Evolutionary conservation across 495 filamentous ascomycete genomes (phyloP).

Genomic region (Aspergillus mulundensis): DNA sequence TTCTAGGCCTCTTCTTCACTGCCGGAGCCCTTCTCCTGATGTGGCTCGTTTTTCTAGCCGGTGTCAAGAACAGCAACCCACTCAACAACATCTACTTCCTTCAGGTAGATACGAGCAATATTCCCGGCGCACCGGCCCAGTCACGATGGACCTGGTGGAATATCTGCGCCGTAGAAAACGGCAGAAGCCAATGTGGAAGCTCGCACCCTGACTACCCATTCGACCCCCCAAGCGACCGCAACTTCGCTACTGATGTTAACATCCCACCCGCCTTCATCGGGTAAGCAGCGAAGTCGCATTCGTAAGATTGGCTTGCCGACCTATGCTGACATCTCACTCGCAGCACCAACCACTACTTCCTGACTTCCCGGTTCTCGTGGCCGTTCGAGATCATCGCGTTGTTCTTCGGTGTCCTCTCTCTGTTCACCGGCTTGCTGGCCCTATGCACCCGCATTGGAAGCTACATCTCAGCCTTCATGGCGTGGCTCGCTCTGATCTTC

Average conservation of each 20-base stretch:
- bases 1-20: conserved; percentile 70
- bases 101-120: conserved; percentile 64
- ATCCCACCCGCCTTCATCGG: conserved; percentile 54
- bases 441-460: conserved; percentile 58
- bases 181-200: conserved; percentile 53
- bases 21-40: conserved; percentile 69
- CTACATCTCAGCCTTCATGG: conserved; percentile 54
- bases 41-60: conserved; percentile 76
- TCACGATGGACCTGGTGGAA: conserved; percentile 90
- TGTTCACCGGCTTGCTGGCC: conserved; percentile 59
- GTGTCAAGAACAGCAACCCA: conserved; percentile 54
- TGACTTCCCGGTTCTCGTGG: conserved; percentile 65
- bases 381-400: conserved; percentile 67
- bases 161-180: conserved; percentile 55
- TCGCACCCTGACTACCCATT: conserved; percentile 59
- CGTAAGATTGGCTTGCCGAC: neutral
- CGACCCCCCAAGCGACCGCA: conserved; percentile 52
- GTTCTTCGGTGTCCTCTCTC: conserved; percentile 57
- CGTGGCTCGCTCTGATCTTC: conserved; percentile 56
- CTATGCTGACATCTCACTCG: neutral
- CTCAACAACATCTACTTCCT: conserved; percentile 79
- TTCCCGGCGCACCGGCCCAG: conserved; percentile 58
- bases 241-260: conserved; percentile 55
- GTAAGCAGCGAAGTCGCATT: conserved; percentile 28
- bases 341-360: conserved; percentile 58